Evolutionary conservation across 495 filamentous ascomycete genomes (phyloP), one percentile per base, ranked within the genome.

Genomic region (Neurospora sp.): DNA sequence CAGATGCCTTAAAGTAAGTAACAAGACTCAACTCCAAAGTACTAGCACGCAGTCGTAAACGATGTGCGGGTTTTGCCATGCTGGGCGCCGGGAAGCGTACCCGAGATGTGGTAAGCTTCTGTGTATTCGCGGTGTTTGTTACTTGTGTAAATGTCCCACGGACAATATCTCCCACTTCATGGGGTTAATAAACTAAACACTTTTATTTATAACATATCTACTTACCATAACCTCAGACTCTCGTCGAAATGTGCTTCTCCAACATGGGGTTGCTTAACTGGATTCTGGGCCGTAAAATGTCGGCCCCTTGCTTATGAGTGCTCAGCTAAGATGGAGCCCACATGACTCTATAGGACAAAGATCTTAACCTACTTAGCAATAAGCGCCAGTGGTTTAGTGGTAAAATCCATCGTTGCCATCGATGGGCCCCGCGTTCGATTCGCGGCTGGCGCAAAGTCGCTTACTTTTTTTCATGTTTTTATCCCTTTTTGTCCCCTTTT

Each of bases 361-460:
- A 22, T 22, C 9, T 12, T 53, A 18, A 6, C 3, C 45, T 5
- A 0, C 0, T 4, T 27, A 12, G 27, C 1, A 31, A 31, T 31
- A 59, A 59, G 48, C 48, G 48, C 48, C 48, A 59, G 48, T 59
- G 48, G 48, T 59, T 59, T 59, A 59, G 48, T 82, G 81, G 81
- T 83, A 83, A 83, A 83, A 83, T 83, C 81, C 82, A 82, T 83
- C 82, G 82, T 83, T 83, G 82, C 82, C 82, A 84, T 84, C 82
- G 82, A 84, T 84, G 82, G 82, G 83, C 83, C 83, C 83, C 82
- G 83, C 80, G 83, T 84, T 84, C 83, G 82, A 83, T 83, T 83
- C 82, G 81, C 82, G 82, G 82, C 81, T 59, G 48, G 22, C 48
- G 48, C 48, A 59, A 59, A 31, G 4, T 31, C 7, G 10, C 2